Base-by-base conservation (phyloP, 805 yeast genomes). In the Alloascoidea hylecoeti region DNA sequence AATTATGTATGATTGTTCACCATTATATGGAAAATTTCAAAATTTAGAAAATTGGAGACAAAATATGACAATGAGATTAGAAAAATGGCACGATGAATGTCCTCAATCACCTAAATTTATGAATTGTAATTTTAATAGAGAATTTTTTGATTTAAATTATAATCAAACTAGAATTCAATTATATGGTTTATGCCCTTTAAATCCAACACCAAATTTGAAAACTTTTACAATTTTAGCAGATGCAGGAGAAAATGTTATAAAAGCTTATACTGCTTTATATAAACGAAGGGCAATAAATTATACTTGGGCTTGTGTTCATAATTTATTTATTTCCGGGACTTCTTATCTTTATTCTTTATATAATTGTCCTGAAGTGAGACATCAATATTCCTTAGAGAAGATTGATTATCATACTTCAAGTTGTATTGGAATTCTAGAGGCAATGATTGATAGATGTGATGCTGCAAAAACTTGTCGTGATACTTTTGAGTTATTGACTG, bases 281-380 rank as follows among this genome's bases (percentile, higher is more conserved):
- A 54, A 61, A 14, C 64, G 64, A 18, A 70, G 70, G 47, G 63
- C 71, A 36, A 67, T 85, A 42, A 84, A 84, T 54, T 86, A 82
- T 55, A 83, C 95, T 0, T 86, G 96, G 96, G 89, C 86, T 2
- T 92, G 94, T 0, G 89, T 84, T 2, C 94, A 85, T 54, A 85
- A 84, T 51, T 61, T 84, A 39, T 84, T 84, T 52, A 79, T 82
- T 80, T 88, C 95, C 0, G 94, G 94, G 0, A 80, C 89, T 18
- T 79, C 95, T 1, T 85, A 75, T 46, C 60, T 86, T 34, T 85
- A 82, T 52, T 70, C 86, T 1, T 64, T 84, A 12, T 85, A 81
- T 52, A 78, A 79, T 52, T 72, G 82, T 28, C 64, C 64, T n/a
- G 68, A 65, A 35, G 72, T 69, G 2, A 54, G 78, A 16, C 50